Evolutionary conservation across 495 filamentous ascomycete species (phyloP).

Genomic region (Lasiosphaeria hispida): DNA sequence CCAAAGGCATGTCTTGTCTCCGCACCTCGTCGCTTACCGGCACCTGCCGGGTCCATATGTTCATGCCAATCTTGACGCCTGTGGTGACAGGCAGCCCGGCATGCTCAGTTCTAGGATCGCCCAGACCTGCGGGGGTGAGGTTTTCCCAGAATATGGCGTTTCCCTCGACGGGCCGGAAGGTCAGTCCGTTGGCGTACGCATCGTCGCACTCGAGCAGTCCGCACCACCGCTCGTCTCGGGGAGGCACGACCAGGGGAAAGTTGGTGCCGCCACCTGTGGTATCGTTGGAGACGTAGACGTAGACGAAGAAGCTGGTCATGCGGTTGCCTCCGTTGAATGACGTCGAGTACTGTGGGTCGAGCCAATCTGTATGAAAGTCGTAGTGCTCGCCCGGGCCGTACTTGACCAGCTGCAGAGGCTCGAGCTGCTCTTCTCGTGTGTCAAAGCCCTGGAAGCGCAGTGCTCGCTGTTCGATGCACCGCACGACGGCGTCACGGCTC

Average conservation of each 20-base stretch:
- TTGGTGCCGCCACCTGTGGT: slow-evolving; percentile 53
- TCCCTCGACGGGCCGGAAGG: slow-evolving; percentile 61
- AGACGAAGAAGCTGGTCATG: slow-evolving; percentile 53
- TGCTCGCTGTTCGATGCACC: slow-evolving; percentile 65
- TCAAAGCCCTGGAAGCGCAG: slow-evolving; percentile 62
- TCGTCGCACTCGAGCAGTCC: slow-evolving; percentile 56
- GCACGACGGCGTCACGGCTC: slow-evolving; percentile 51
- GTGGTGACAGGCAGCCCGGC: slow-evolving; percentile 62
- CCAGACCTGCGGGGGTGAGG: slow-evolving; percentile 50
- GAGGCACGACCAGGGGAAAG: slow-evolving; percentile 44
- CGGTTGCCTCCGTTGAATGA: slow-evolving; percentile 43
- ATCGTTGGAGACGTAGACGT: slow-evolving; percentile 42
- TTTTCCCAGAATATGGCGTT: slow-evolving; percentile 76
- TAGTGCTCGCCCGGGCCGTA: slow-evolving; percentile 47
- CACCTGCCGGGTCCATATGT: slow-evolving; percentile 61
- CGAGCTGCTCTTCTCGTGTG: slow-evolving; percentile 38
- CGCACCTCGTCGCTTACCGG: slow-evolving; percentile 32
- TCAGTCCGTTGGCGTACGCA: slow-evolving; percentile 53
- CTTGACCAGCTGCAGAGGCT: slow-evolving; percentile 49
- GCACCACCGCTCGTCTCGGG: slow-evolving; percentile 51
- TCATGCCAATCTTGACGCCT: slow-evolving; percentile 70
- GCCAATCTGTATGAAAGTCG: slow-evolving; percentile 53
- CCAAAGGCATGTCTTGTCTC: slow-evolving; percentile 22
- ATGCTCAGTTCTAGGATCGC: slow-evolving; percentile 63
- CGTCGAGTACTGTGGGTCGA: slow-evolving; percentile 36